Conservation (phyloP, 495 filamentous ascomycete species). For the Neurospora sublineolata region DNA sequence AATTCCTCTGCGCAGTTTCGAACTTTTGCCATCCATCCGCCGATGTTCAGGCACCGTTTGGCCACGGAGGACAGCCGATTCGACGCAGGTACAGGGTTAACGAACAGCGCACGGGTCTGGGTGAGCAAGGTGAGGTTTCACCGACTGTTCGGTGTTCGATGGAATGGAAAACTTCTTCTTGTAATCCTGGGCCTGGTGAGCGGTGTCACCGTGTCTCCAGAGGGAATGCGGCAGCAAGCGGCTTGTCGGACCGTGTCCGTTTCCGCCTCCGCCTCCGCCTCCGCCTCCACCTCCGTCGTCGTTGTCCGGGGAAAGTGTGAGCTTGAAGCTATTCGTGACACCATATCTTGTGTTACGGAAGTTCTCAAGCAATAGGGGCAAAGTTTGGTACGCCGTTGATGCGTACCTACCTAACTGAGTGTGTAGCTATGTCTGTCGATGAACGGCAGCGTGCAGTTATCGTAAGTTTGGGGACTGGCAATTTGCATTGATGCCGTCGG, state of each 20-base stretch:
- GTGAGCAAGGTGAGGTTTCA: not conserved
- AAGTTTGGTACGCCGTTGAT: not conserved
- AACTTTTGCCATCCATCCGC: too few relatives aligned
- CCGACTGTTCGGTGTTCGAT: not conserved
- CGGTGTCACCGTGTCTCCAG: not conserved
- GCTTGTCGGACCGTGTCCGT: not conserved
- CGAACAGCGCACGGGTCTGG: not conserved
- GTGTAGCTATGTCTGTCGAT: not conserved
- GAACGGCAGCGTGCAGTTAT: not conserved
- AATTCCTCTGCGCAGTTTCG: not conserved
- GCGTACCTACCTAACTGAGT: not conserved
- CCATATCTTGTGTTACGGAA: not conserved
- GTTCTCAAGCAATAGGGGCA: not conserved
- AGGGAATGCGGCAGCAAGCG: not conserved
- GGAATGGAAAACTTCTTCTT: not conserved
- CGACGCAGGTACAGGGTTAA: not conserved
- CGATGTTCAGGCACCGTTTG: not conserved
- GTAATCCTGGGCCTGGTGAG: not conserved
- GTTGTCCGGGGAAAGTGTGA: not conserved
- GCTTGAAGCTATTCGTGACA: not conserved
- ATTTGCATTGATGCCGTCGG: not conserved
- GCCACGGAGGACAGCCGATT: not conserved
- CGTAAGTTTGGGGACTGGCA: not conserved
- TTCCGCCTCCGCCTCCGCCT: not conserved
- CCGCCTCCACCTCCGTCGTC: not conserved